A percentile compares a stretch with the other conserved stretches of the same genome.
Conservation (phyloP, 164 flowering plant genomes). For the Chimonanthus salicifolius region DNA sequence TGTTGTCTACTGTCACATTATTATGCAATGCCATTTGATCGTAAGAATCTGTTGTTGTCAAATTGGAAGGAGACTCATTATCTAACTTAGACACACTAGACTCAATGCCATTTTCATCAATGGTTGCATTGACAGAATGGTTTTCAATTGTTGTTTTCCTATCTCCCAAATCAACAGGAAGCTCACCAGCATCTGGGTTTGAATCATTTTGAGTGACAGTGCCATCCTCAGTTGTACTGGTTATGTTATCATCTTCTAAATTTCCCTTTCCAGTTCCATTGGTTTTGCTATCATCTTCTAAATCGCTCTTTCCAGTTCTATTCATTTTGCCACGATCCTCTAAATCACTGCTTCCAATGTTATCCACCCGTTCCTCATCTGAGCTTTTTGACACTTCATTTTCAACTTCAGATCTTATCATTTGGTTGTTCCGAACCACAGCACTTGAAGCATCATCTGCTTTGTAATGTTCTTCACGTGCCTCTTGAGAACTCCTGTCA, state of each 20-base stretch:
- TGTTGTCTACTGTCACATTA: conserved; percentile 7
- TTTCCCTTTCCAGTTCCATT: conserved; percentile 9
- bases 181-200: conserved; percentile 6
- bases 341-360: conserved; percentile 11
- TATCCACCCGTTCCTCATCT: conserved; percentile 16
- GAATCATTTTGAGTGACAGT: conserved; percentile 20
- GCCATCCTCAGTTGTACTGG: conserved; percentile 16
- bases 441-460: conserved; percentile 70
- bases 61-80: conserved; percentile 12
- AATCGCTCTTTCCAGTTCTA: not conserved
- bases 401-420: conserved; percentile 24
- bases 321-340: conserved; percentile 14
- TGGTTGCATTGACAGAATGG: conserved; percentile 8
- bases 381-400: conserved; percentile 15
- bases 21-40: conserved; percentile 23
- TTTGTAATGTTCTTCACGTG: conserved; percentile 77
- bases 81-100: conserved; percentile 10
- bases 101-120: conserved; percentile 23
- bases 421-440: conserved; percentile 39
- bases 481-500: conserved; percentile 46
- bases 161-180: not conserved
- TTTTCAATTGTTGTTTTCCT: conserved; percentile 14
- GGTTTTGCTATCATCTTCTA: not conserved
- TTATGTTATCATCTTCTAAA: not conserved
- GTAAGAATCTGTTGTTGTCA: conserved; percentile 16